Conservation (phyloP, 306 rosid species). For the Abrus precatorius region DNA sequence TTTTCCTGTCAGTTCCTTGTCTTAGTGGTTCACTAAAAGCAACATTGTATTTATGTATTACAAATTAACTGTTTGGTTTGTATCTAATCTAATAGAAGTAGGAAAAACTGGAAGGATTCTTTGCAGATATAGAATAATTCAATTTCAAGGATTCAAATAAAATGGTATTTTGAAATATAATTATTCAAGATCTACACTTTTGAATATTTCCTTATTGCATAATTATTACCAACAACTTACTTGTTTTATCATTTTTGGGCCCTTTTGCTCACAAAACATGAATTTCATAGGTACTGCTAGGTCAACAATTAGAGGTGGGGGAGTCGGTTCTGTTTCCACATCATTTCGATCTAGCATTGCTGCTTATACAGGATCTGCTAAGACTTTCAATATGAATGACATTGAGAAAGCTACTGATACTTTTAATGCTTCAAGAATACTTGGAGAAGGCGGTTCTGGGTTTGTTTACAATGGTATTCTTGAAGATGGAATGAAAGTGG, state of each 20-base stretch:
- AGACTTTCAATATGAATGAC: slow-evolving; percentile 70
- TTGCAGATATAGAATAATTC: background rate
- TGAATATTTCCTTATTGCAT: background rate
- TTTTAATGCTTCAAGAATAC: slow-evolving; percentile 70
- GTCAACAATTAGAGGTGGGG: slow-evolving; percentile 61
- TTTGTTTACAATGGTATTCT: slow-evolving; percentile 78
- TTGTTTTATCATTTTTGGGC: background rate
- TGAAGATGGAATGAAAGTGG: slow-evolving; percentile 75
- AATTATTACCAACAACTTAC: background rate
- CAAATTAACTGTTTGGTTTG: background rate
- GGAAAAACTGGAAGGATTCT: background rate
- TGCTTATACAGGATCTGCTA: slow-evolving; percentile 74
- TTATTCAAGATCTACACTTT: background rate
- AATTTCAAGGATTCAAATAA: background rate
- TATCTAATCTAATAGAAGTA: slow-evolving; percentile 1
- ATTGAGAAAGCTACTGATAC: slow-evolving; percentile 74
- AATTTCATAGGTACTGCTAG: slow-evolving; percentile 60
- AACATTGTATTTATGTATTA: background rate
- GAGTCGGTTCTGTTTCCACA: slow-evolving; percentile 63
- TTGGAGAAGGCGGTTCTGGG: slow-evolving; percentile 98
- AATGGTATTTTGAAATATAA: slow-evolving; percentile 9
- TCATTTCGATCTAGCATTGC: slow-evolving; percentile 80
- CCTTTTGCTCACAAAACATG: slow-evolving; percentile 4
- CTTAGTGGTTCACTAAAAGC: slow-evolving; percentile 12
- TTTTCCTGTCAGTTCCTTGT: slow-evolving; percentile 19